Conservation (phyloP, 106 monocot species). For the Dendrobium chrysotoxum region DNA sequence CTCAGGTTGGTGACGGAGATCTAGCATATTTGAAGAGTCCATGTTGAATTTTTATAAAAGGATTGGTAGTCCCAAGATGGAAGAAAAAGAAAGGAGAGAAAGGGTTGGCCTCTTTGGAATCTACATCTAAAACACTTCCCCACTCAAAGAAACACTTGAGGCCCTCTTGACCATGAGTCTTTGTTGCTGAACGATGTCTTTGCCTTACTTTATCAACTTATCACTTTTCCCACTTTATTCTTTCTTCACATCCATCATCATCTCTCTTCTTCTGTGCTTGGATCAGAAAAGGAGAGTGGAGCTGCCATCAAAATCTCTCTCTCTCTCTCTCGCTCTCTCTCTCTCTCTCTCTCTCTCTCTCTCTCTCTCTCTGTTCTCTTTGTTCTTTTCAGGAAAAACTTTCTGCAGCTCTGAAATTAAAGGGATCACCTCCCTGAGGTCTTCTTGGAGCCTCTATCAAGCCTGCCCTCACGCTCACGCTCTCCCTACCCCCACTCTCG, state of each 20-base stretch:
- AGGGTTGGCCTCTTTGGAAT: slow-evolving; percentile 5
- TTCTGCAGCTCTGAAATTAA: slow-evolving; percentile 19
- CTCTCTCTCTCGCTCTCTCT: slow-evolving; percentile 5
- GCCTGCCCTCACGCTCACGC: neutral
- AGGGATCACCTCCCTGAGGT: slow-evolving; percentile 5
- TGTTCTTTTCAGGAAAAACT: slow-evolving; percentile 13
- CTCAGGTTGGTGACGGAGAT: slow-evolving; percentile 11
- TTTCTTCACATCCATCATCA: neutral
- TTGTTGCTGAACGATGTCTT: neutral
- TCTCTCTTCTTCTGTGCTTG: neutral
- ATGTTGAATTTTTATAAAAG: slow-evolving; percentile 15
- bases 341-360: slow-evolving; percentile 1
- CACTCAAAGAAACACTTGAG: slow-evolving; percentile 1
- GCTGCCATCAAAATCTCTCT: neutral
- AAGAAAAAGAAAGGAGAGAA: slow-evolving; percentile 6
- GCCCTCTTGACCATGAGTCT: neutral
- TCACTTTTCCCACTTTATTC: slow-evolving; percentile 11
- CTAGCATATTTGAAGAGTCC: slow-evolving; percentile 13
- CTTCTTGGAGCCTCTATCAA: neutral
- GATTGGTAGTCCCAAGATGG: slow-evolving; percentile 18
- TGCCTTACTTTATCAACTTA: neutral
- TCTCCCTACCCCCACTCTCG: neutral
- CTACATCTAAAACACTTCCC: slow-evolving; percentile 6
- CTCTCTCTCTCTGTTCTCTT: too few relatives aligned
- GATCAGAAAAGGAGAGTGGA: neutral